These are phyloP conservation scores for Rosellinia necatrix DNA, from an alignment of 2,329 filamentous ascomycete species.

Conservation along the genomic window DNA sequence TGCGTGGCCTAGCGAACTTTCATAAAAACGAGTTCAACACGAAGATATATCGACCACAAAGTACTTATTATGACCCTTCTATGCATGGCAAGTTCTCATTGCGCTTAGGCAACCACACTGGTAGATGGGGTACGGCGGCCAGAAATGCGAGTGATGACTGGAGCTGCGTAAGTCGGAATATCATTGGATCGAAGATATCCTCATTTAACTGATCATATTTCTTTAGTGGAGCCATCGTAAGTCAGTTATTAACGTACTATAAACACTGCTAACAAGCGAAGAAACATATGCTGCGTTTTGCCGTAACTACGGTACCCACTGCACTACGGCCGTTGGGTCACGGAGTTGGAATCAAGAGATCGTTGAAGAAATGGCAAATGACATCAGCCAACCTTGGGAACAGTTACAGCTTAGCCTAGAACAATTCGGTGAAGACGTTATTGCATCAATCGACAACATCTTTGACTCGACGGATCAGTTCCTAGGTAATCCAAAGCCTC, in stretches of 20 bases:
- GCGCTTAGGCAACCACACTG: neutral
- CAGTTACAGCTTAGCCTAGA: constrained; percentile 26
- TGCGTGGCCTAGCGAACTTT: neutral
- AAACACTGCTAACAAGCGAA: constrained; percentile 43
- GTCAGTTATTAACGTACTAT: constrained; percentile 35
- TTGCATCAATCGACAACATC: constrained; percentile 22
- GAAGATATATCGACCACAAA: constrained; percentile 1
- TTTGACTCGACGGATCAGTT: constrained; percentile 19
- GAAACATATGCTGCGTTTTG: constrained; percentile 49
- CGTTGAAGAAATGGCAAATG: constrained; percentile 43
- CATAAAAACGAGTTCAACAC: constrained; percentile 16
- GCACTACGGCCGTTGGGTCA: constrained; percentile 32
- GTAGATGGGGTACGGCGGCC: constrained; percentile 40
- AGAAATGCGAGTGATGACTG: constrained; percentile 39
- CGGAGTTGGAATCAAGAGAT: constrained; percentile 54
- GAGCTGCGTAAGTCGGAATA: constrained; percentile 42
- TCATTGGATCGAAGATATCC: neutral
- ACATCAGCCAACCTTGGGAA: constrained; percentile 43
- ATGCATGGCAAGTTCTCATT: neutral
- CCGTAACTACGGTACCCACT: constrained; percentile 46
- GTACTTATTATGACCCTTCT: neutral
- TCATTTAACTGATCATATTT: constrained; percentile 1
- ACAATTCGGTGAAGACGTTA: constrained; percentile 1
- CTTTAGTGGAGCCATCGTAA: constrained; percentile 21
- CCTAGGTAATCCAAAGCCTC: constrained; percentile 8